phyloP scores from a whole-genome alignment of 768 basidiomycete species.

The Pleurotus ostreatus region DNA sequence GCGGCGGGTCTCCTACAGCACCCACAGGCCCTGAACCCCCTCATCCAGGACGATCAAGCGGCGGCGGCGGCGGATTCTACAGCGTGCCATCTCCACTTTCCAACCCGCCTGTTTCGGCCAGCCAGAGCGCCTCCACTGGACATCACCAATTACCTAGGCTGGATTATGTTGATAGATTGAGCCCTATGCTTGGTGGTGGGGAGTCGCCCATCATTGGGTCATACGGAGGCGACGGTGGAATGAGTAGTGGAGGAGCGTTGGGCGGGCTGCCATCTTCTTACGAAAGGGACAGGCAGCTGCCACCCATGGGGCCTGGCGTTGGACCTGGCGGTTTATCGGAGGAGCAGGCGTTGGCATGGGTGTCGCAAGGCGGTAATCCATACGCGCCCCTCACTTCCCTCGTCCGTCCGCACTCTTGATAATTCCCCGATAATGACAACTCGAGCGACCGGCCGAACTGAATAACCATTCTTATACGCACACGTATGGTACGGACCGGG shows the following conservation, averaged over 20 bases:
- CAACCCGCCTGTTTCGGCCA: constrained; percentile 26
- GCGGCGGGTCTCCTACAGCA: constrained; percentile 10
- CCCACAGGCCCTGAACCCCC: constrained; percentile 18
- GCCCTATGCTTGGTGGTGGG: background rate
- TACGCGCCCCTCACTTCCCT: no score
- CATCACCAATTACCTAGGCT: constrained; percentile 17
- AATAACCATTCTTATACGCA: no score
- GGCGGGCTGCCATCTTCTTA: constrained; percentile 10
- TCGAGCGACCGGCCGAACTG: no score
- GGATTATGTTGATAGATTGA: constrained; percentile 2
- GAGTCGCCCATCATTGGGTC: background rate
- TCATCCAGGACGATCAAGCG: constrained; percentile 27
- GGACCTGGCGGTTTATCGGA: background rate
- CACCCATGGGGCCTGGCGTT: constrained; percentile 2
- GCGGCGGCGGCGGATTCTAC: constrained; percentile 30
- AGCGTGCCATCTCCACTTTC: constrained; percentile 50
- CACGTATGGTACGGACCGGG: no score
- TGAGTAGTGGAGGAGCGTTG: background rate
- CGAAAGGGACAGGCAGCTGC: constrained; percentile 3
- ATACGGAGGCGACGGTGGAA: background rate
- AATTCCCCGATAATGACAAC: no score
- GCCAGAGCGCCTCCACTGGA: constrained; percentile 16
- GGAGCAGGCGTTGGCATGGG: background rate
- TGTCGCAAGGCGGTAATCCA: no score
- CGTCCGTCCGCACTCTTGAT: background rate